Evolutionary conservation across 768 basidiomycete species (phyloP).

Genomic region (Hebeloma cylindrosporum): DNA sequence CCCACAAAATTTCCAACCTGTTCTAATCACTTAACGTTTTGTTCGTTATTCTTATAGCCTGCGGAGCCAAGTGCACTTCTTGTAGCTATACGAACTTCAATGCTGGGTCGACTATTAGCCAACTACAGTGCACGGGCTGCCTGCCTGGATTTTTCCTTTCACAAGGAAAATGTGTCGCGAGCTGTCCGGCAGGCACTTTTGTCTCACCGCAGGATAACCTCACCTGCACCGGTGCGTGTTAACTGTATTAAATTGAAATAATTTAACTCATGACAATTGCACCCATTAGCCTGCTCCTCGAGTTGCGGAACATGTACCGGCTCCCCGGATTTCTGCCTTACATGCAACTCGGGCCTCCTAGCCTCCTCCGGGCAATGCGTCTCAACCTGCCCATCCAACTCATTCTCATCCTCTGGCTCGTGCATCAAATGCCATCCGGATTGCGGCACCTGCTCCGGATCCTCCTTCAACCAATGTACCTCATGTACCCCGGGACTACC

Average conservation of each 20-base stretch:
- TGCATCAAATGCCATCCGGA: conserved; percentile 85
- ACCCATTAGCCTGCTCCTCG: conserved; percentile 37
- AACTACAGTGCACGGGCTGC: conserved; percentile 76
- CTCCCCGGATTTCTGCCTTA: conserved; percentile 67
- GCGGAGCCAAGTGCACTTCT: conserved; percentile 78
- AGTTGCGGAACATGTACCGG: conserved; percentile 73
- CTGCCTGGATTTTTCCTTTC: conserved; percentile 74
- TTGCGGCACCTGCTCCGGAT: conserved; percentile 80
- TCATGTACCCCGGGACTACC: conserved; percentile 67
- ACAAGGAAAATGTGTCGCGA: conserved; percentile 64
- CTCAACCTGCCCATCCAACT: conserved; percentile 68
- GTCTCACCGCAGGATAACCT: conserved; percentile 68
- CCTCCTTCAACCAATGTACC: conserved; percentile 76
- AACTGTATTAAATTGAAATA: neutral
- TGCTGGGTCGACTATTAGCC: conserved; percentile 59
- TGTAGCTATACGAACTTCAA: conserved; percentile 77
- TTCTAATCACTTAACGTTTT: conserved; percentile 7
- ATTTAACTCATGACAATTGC: conserved; percentile 5
- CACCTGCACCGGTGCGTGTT: conserved; percentile 66
- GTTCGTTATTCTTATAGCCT: conserved; percentile 60
- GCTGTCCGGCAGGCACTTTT: conserved; percentile 75
- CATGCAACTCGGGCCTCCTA: conserved; percentile 65
- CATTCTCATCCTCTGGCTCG: conserved; percentile 61
- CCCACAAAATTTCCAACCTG: neutral
- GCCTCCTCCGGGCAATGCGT: conserved; percentile 77